These are phyloP conservation scores for Claviceps purpurea DNA, from an alignment of 2,329 filamentous ascomycete species.

Conservation along the genomic window DNA sequence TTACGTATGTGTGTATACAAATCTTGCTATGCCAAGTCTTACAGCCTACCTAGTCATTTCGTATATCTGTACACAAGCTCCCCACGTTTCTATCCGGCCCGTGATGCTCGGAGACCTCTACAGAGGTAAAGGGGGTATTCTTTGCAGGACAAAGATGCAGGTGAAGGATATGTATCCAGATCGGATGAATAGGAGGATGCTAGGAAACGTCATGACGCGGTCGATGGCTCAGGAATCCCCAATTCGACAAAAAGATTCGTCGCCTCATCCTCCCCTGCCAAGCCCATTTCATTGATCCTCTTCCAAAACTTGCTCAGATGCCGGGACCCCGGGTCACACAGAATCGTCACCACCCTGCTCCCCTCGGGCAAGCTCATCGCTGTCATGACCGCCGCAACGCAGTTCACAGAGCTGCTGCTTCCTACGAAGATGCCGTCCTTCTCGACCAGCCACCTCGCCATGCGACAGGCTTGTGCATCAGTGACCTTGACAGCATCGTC, in stretches of 20 bases:
- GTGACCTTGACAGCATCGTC: slow-evolving; percentile 83
- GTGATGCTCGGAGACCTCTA: too few species aligned
- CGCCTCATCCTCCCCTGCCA: slow-evolving; percentile 41
- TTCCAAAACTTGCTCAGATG: slow-evolving; percentile 82
- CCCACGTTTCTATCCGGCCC: too few species aligned
- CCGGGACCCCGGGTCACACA: slow-evolving; percentile 72
- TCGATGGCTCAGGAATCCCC: slow-evolving; percentile 22
- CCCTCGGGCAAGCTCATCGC: slow-evolving; percentile 48
- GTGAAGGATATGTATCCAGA: too few species aligned
- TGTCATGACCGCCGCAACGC: slow-evolving; percentile 61
- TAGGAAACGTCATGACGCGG: neutral
- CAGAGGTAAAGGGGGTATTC: too few species aligned
- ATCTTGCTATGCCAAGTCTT: too few species aligned
- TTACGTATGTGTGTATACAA: neutral
- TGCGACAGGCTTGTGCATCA: slow-evolving; percentile 76
- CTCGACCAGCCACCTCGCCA: slow-evolving; percentile 95
- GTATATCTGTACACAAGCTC: too few species aligned
- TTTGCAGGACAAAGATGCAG: too few species aligned
- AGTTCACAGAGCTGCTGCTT: slow-evolving; percentile 94
- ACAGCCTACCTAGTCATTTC: too few species aligned
- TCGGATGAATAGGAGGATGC: neutral
- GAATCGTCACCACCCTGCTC: slow-evolving; percentile 64
- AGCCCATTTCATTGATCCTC: slow-evolving; percentile 51
- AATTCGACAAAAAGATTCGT: slow-evolving; percentile 37
- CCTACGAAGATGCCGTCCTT: slow-evolving; percentile 90